Conservation (phyloP, 805 yeast genomes). For the Ogataea polymorpha region DNA sequence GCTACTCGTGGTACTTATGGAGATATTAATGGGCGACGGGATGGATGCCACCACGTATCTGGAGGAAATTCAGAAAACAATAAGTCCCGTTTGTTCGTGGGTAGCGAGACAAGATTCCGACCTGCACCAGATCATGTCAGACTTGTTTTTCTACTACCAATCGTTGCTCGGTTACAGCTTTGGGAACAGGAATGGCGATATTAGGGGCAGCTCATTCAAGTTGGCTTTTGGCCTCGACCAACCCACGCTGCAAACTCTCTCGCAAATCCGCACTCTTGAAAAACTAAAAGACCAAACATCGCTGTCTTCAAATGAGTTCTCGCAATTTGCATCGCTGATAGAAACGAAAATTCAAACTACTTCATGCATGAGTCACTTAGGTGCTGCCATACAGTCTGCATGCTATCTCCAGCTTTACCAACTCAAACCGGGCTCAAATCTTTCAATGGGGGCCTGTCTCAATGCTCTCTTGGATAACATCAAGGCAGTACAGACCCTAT, state of each 20-base stretch:
- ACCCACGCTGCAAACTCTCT: not conserved
- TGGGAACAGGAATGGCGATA: not conserved
- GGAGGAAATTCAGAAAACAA: slow-evolving; percentile 2
- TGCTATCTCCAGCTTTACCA: slow-evolving; percentile 4
- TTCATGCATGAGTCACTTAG: not conserved
- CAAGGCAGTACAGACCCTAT: not conserved
- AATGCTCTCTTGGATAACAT: slow-evolving; percentile 1
- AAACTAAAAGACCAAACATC: slow-evolving; percentile 3
- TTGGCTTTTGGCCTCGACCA: slow-evolving; percentile 4
- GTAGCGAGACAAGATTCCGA: not conserved
- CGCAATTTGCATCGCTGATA: slow-evolving; percentile 2
- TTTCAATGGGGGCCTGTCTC: not conserved
- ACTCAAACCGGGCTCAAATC: not conserved
- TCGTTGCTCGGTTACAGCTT: not conserved
- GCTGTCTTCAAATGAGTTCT: not conserved
- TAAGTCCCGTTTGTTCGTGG: not conserved
- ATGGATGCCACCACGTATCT: slow-evolving; percentile 5
- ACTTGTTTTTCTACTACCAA: slow-evolving; percentile 2
- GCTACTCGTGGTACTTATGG: slow-evolving; percentile 7
- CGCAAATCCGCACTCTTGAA: slow-evolving; percentile 4
- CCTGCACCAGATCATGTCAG: slow-evolving; percentile 1
- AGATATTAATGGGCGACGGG: slow-evolving; percentile 6
- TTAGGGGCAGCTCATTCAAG: not conserved
- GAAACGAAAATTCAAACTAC: slow-evolving; percentile 2
- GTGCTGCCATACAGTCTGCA: slow-evolving; percentile 5